phyloP scores from a whole-genome alignment of 169 alveolate species.

The Plasmodium fragile region DNA sequence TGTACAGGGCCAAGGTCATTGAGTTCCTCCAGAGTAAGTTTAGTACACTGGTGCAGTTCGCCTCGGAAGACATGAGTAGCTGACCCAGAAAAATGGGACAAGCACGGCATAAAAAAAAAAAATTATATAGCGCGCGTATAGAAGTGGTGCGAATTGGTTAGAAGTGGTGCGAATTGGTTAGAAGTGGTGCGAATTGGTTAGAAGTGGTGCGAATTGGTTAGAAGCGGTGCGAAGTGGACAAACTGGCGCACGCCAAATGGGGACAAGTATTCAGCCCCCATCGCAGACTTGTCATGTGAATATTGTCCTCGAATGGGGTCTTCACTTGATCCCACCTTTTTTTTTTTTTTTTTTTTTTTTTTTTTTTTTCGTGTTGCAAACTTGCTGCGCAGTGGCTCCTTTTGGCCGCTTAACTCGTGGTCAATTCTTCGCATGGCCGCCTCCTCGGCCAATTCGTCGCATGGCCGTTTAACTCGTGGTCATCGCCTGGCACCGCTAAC shows the following conservation, averaged over 20 bases:
- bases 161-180: too few species aligned
- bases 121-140: too few species aligned
- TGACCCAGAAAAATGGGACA: background rate
- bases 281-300: background rate
- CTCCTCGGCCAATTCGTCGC: too few species aligned
- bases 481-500: too few species aligned
- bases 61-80: conserved; percentile 21
- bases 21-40: conserved; percentile 22
- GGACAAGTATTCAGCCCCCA: background rate
- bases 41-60: background rate
- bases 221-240: background rate
- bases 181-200: too few species aligned
- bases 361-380: background rate
- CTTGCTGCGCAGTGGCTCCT: background rate
- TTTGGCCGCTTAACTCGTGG: background rate
- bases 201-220: too few species aligned
- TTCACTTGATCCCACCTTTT: background rate
- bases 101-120: background rate
- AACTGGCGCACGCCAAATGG: background rate
- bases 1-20: conserved; percentile 16
- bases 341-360: background rate
- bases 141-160: too few species aligned
- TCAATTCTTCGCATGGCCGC: background rate
- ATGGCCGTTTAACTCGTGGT: too few species aligned
- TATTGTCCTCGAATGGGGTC: background rate